These are phyloP conservation scores for Balamuthia mandrillaris DNA, from an alignment of 208 protist genomes.

Conservation along the genomic window DNA sequence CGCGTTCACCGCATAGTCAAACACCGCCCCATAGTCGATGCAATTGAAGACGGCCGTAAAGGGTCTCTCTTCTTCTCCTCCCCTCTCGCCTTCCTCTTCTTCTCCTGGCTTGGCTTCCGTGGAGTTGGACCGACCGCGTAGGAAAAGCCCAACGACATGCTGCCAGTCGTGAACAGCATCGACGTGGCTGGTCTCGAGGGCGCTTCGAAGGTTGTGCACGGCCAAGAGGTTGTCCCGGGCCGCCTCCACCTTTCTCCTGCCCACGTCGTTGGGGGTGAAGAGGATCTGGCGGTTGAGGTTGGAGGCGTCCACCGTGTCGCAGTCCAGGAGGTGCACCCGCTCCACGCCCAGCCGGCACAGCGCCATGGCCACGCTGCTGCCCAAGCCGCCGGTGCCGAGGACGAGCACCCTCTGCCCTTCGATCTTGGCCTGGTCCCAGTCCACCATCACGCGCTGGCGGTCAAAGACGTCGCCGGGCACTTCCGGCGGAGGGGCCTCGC, in stretches of 20 bases:
- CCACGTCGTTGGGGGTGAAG: no score
- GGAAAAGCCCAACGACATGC: not conserved
- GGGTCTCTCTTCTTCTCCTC: not conserved
- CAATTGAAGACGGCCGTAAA: not conserved
- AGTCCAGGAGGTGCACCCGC: no score
- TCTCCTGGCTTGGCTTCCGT: no score
- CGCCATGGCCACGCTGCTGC: no score
- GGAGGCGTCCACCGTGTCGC: no score
- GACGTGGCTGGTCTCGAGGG: not conserved
- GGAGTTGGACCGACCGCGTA: no score
- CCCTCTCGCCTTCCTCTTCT: no score
- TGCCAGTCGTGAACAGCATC: constrained; percentile 7
- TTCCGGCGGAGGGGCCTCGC: not conserved
- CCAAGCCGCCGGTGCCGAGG: no score
- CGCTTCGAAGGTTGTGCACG: constrained; percentile 1
- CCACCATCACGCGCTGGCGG: not conserved
- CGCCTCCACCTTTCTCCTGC: no score
- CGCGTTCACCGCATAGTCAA: constrained; percentile 5
- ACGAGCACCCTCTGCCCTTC: no score
- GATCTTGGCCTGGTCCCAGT: not conserved
- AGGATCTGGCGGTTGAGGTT: no score
- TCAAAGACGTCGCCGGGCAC: constrained; percentile 11
- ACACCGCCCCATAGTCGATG: not conserved
- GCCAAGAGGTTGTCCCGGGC: not conserved
- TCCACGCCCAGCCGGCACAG: no score